Base-by-base conservation (phyloP, 2,329 filamentous ascomycete species). In the Chrysoporthe puriensis region DNA sequence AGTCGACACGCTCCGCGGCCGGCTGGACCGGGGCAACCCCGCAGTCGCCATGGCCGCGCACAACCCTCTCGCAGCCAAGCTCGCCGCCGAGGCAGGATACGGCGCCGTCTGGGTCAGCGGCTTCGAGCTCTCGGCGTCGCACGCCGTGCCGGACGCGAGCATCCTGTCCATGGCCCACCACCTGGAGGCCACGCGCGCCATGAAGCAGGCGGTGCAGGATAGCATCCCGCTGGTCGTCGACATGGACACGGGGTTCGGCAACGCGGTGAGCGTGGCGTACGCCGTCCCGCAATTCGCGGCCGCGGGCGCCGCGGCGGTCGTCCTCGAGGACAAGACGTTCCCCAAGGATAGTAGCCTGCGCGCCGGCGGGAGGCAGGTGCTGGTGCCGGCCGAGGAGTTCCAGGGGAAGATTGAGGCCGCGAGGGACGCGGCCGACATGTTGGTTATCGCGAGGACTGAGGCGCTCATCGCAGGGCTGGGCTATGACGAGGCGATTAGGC, bases 301-400 rank as follows among this genome's bases (percentile, higher is more conserved):
- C 4, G 81, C 81, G 1, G 81, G 78, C 18, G 78, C 78, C 18
- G 77, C 78, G 3, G 77, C 78, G 0, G 69, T 79, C 42, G 78
- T 79, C 80, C 81, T 84, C 65, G 82, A 84, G 66, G 81, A 83
- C 64, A 82, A 83, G 69, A 81, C 79, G 0, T 84, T 81, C 81
- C 81, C 82, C 7, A 84, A 84, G 66, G 73, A 82, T 83, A 66
- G 70, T 77, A 26, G 46, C 18, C 43, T 50, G 18, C 82, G 84
- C 67, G 83, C 81, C 0, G 80, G 80, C 48, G 82, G 81, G 0
- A 84, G 83, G 70, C 75, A 75, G 0, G 82, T 84, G 2, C 54
- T 57, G 54, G 81, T 84, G 0, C 78, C 79, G 0, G 74, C 80
- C 11, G 79, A 76, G 11, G 81, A 84, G 72, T 81, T 82, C 1